These are phyloP conservation scores for Camelina hispida DNA, from an alignment of 345 rosid species.

Conservation along the genomic window DNA sequence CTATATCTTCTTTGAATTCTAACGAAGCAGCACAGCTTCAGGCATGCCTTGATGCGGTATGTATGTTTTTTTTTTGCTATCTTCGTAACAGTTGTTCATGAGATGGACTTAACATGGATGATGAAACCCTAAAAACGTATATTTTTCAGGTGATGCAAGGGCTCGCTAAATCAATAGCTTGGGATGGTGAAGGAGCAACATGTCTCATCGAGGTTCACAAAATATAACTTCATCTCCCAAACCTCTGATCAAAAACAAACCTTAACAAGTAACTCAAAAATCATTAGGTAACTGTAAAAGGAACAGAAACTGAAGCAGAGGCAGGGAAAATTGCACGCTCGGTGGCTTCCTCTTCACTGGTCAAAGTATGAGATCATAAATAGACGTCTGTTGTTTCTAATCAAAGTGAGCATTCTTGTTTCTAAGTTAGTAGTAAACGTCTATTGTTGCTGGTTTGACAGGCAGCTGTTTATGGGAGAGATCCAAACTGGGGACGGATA, in stretches of 20 bases:
- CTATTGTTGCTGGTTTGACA: conserved; percentile 41
- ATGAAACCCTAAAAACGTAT: background rate
- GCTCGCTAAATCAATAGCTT: conserved; percentile 96
- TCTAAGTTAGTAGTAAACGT: background rate
- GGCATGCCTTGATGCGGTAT: conserved; percentile 89
- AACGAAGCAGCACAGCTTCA: conserved; percentile 80
- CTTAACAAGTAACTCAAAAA: background rate
- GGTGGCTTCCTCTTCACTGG: conserved; percentile 94
- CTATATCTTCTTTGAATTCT: conserved; percentile 65
- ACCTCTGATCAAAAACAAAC: background rate
- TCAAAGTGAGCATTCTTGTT: conserved; percentile 20
- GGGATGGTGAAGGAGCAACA: conserved; percentile 99
- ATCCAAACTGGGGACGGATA: conserved; percentile 96
- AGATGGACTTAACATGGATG: conserved; percentile 18
- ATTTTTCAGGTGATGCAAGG: conserved; percentile 89
- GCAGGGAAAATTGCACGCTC: conserved; percentile 93
- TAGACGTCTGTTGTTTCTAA: too few species aligned
- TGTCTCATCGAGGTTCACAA: conserved; percentile 83
- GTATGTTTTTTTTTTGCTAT: conserved; percentile 16
- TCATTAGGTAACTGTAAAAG: conserved; percentile 69
- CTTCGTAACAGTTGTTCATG: conserved; percentile 1
- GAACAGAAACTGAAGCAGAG: conserved; percentile 70
- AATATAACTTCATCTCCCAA: background rate
- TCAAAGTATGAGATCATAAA: conserved; percentile 61
- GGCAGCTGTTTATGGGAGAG: conserved; percentile 97